Conservation (phyloP, 2,329 filamentous ascomycete genomes). For the Xylariales sp. region DNA sequence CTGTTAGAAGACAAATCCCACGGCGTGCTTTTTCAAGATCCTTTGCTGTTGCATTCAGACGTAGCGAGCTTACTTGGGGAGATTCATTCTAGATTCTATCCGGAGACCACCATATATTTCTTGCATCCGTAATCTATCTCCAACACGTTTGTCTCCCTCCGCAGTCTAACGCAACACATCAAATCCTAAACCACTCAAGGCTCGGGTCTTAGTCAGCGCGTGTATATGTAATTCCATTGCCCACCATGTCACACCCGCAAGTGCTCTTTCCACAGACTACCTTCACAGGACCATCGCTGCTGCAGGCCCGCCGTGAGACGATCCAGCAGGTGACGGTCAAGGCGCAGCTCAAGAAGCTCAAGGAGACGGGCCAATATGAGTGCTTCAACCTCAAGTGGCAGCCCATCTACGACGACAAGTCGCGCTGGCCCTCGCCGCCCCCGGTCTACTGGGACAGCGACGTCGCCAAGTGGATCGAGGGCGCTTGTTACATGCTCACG, state of each 20-base stretch:
- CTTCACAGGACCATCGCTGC: constrained; percentile 53
- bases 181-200: neutral
- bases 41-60: constrained; percentile 4
- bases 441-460: constrained; percentile 70
- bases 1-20: neutral
- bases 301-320: constrained; percentile 50
- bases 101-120: neutral
- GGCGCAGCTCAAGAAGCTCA: constrained; percentile 65
- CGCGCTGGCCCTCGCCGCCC: constrained; percentile 67
- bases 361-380: constrained; percentile 66
- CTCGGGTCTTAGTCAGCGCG: neutral
- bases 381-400: constrained; percentile 70
- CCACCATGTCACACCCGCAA: constrained; percentile 63
- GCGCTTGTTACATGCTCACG: constrained; percentile 66
- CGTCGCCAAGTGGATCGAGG: constrained; percentile 71
- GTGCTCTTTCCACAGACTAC: constrained; percentile 52
- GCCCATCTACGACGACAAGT: constrained; percentile 61
- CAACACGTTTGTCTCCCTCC: neutral
- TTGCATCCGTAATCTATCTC: neutral
- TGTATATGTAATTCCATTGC: constrained; percentile 1
- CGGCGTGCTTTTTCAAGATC: neutral
- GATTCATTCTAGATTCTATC: neutral
- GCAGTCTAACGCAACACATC: neutral
- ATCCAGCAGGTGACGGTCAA: constrained; percentile 55
- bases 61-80: constrained; percentile 4